Evolutionary conservation across 2,329 filamentous ascomycete genomes (phyloP).

Genomic region (Calonectria montana): DNA sequence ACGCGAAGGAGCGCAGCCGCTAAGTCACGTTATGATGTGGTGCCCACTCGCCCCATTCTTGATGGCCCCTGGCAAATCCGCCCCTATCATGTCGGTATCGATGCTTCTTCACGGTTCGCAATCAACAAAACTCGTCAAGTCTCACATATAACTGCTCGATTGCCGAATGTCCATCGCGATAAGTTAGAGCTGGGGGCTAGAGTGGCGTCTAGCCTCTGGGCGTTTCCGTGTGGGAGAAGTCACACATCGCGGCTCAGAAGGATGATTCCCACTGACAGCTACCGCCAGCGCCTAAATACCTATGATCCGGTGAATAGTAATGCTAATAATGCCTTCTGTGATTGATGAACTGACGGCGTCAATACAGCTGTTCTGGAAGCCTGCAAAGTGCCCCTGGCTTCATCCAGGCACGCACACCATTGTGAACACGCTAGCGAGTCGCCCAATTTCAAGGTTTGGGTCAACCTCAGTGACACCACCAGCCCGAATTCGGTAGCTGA

Average conservation of each 20-base stretch:
- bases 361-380: background rate
- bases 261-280: background rate
- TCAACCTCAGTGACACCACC: background rate
- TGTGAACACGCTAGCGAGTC: background rate
- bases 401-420: background rate
- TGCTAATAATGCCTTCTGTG: background rate
- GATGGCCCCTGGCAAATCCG: background rate
- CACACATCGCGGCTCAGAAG: background rate
- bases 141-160: background rate
- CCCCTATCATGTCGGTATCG: background rate
- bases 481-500: background rate
- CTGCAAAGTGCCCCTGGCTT: background rate
- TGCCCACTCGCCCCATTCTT: background rate
- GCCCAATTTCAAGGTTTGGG: background rate
- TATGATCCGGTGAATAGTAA: background rate
- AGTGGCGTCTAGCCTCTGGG: background rate
- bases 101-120: background rate
- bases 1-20: background rate
- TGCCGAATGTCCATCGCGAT: background rate
- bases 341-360: too few relatives aligned
- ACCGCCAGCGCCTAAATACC: too few relatives aligned
- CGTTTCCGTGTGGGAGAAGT: background rate
- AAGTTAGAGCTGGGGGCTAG: background rate
- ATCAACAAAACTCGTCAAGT: too few relatives aligned
- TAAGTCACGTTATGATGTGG: background rate